phyloP scores from a whole-genome alignment of 257 asterid genomes.

The Eustoma russellianum region DNA sequence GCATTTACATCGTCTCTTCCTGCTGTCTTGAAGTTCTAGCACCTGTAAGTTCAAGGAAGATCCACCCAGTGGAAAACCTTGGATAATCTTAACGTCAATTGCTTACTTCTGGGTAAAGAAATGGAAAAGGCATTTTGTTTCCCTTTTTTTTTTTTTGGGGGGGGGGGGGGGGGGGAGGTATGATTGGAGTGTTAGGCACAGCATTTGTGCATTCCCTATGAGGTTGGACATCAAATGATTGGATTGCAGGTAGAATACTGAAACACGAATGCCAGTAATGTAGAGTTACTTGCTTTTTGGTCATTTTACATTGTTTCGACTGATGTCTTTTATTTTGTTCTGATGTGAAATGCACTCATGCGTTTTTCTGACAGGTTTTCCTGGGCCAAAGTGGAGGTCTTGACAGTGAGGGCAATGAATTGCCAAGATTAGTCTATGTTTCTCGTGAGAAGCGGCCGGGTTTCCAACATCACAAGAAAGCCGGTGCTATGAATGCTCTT shows the following conservation, averaged over 20 bases:
- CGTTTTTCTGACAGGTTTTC: conserved; percentile 57
- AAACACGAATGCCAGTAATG: neutral
- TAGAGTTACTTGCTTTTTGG: neutral
- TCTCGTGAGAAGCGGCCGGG: conserved; percentile 99
- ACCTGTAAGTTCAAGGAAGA: no score
- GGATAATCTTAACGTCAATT: no score
- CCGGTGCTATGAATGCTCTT: conserved; percentile 98
- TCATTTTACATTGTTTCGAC: neutral
- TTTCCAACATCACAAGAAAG: conserved; percentile 95
- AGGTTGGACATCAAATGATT: neutral
- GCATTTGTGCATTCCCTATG: neutral
- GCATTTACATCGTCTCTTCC: no score
- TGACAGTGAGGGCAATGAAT: conserved; percentile 91
- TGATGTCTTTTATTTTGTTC: neutral
- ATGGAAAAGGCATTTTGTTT: no score
- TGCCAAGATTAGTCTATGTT: conserved; percentile 87
- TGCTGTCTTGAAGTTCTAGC: no score
- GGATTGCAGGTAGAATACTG: neutral
- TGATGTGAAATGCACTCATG: conserved; percentile 12
- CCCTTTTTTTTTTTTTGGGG: no score
- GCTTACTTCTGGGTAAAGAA: no score
- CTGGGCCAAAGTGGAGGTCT: conserved; percentile 97
- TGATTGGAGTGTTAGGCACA: no score
- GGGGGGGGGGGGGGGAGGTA: no score
- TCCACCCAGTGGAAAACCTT: no score